Conservation (phyloP, 2,329 filamentous ascomycete genomes). For the Sarocladium oryzae region DNA sequence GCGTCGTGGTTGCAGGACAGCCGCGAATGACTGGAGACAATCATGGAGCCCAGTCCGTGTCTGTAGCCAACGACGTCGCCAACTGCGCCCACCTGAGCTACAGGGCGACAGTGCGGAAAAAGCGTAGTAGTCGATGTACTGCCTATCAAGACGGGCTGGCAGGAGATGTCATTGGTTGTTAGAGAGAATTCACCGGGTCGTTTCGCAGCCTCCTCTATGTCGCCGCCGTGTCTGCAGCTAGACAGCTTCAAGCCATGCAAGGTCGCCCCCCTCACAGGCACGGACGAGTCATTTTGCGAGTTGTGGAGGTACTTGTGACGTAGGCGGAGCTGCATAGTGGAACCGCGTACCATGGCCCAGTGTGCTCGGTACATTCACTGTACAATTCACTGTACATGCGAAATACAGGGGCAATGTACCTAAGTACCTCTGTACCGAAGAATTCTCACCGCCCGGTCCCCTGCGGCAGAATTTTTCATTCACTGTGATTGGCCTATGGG, state of each 20-base stretch:
- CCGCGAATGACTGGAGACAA: not conserved
- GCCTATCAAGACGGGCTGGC: constrained; percentile 2
- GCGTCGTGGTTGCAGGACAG: constrained; percentile 7
- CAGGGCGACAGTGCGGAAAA: not conserved
- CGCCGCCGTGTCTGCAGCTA: constrained; percentile 6
- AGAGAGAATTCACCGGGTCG: not conserved
- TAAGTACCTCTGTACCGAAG: too few species aligned
- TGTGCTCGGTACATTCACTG: not conserved
- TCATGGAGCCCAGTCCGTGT: constrained; percentile 6
- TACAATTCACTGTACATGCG: too few species aligned
- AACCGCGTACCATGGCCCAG: not conserved
- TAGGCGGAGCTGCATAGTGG: constrained; percentile 8
- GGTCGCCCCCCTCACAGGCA: not conserved
- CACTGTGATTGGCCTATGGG: not conserved
- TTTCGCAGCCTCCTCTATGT: constrained; percentile 6
- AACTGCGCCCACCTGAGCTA: not conserved
- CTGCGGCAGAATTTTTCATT: constrained; percentile 3
- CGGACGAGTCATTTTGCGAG: constrained; percentile 8
- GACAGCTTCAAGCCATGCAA: constrained; percentile 6
- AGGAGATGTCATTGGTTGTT: constrained; percentile 7
- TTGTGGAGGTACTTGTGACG: constrained; percentile 9
- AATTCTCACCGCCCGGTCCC: not conserved
- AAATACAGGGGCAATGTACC: too few species aligned
- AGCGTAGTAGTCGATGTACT: constrained; percentile 3
- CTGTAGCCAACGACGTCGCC: constrained; percentile 4